Conservation (phyloP, 495 filamentous ascomycete species). For the Evernia prunastri region DNA sequence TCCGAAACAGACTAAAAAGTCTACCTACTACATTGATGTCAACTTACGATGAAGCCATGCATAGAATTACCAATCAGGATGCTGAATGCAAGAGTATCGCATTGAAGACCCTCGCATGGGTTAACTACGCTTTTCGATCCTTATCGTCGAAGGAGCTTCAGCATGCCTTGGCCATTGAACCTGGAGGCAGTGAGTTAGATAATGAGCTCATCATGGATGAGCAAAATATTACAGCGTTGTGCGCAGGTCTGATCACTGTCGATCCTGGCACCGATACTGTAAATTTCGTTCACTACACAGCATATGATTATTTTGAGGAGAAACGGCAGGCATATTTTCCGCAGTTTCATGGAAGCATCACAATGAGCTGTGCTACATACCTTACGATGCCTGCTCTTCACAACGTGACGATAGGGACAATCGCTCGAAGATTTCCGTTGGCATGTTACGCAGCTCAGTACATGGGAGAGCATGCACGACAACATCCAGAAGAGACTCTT, state of each 20-base stretch:
- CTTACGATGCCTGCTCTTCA: background rate
- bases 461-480: background rate
- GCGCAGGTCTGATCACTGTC: constrained; percentile 44
- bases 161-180: constrained; percentile 15
- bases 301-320: constrained; percentile 46
- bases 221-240: constrained; percentile 39
- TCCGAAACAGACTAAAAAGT: constrained; percentile 4
- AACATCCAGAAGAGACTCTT: background rate
- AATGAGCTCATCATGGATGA: constrained; percentile 32
- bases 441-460: background rate
- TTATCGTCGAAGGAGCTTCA: constrained; percentile 16
- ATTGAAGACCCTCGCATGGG: constrained; percentile 16
- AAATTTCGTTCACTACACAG: constrained; percentile 50
- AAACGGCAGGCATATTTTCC: constrained; percentile 20
- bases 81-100: constrained; percentile 9
- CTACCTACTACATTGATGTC: constrained; percentile 5
- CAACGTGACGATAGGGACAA: background rate
- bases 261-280: constrained; percentile 41
- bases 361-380: constrained; percentile 5
- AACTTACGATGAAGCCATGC: constrained; percentile 28
- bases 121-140: constrained; percentile 20
- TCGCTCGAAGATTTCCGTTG: background rate
- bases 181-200: constrained; percentile 30
- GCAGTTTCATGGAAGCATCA: background rate
- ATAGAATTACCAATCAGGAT: constrained; percentile 25